Conservation (phyloP, 2,329 filamentous ascomycete species). For the Fusarium subglutinans region DNA sequence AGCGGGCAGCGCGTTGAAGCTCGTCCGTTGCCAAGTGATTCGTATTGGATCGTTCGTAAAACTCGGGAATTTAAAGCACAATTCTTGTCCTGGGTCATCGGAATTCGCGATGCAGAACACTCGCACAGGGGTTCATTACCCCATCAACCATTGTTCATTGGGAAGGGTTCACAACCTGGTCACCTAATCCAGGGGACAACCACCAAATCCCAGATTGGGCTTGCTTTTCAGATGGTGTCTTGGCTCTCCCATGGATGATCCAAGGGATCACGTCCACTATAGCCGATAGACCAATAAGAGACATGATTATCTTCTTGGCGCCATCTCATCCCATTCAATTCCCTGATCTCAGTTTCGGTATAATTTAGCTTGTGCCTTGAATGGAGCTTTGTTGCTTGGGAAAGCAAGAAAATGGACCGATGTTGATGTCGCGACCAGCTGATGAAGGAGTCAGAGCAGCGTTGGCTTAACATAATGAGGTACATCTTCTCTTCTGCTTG, state of each 20-base stretch:
- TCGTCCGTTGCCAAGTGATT: background rate
- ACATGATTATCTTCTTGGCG: conserved; percentile 26
- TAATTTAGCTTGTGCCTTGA: conserved; percentile 19
- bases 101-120: background rate
- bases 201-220: conserved; percentile 12
- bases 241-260: conserved; percentile 20
- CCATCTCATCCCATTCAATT: conserved; percentile 17
- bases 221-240: conserved; percentile 23
- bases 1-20: background rate
- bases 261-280: conserved; percentile 24
- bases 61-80: background rate
- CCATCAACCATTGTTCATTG: background rate
- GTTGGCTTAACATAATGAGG: background rate
- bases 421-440: background rate
- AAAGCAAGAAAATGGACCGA: conserved; percentile 6
- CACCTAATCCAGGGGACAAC: background rate
- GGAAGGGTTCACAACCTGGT: conserved; percentile 16
- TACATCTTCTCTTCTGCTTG: background rate
- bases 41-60: background rate
- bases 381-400: conserved; percentile 13
- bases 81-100: background rate
- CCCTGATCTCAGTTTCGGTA: conserved; percentile 30
- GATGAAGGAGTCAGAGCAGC: conserved; percentile 4
- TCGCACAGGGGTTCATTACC: background rate
- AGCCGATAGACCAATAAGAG: conserved; percentile 25